phyloP scores from a whole-genome alignment of 2,329 filamentous ascomycete genomes.

The Fusarium sarcochroum region DNA sequence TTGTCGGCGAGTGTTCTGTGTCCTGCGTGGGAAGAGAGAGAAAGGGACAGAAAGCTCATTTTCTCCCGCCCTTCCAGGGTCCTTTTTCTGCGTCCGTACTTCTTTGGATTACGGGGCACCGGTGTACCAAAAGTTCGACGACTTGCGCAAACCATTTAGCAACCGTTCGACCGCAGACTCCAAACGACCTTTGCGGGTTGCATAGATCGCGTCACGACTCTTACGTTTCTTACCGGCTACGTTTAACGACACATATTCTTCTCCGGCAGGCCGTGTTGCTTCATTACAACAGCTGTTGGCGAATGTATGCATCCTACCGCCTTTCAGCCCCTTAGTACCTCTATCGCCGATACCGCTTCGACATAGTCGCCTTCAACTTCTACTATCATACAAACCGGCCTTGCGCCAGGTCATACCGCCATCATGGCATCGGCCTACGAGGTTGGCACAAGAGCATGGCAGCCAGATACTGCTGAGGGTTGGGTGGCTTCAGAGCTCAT shows the following conservation, averaged over 20 bases:
- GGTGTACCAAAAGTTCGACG: conserved; percentile 39
- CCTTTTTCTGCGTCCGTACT: conserved; percentile 27
- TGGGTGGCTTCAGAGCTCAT: conserved; percentile 97
- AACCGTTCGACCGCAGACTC: conserved; percentile 26
- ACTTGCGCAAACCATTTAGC: conserved; percentile 39
- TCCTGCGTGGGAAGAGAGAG: conserved; percentile 30
- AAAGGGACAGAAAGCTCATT: conserved; percentile 32
- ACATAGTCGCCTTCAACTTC: conserved; percentile 40
- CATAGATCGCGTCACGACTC: conserved; percentile 34
- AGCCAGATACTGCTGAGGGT: conserved; percentile 94
- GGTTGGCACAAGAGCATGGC: conserved; percentile 97
- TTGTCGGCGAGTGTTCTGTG: conserved; percentile 42
- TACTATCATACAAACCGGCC: conserved; percentile 37
- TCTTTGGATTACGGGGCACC: conserved; percentile 39
- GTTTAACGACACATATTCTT: conserved; percentile 27
- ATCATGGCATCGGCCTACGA: conserved; percentile 95
- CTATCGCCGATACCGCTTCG: conserved; percentile 37
- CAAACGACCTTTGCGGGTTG: conserved; percentile 20
- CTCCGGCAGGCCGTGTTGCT: conserved; percentile 40
- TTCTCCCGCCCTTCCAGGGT: conserved; percentile 37
- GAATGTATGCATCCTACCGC: conserved; percentile 50
- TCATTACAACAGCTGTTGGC: conserved; percentile 38
- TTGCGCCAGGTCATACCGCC: conserved; percentile 49
- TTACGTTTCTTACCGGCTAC: conserved; percentile 12
- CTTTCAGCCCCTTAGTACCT: conserved; percentile 45